Conservation (phyloP, 2,329 filamentous ascomycete species). For the Keithomyces neogunnii region DNA sequence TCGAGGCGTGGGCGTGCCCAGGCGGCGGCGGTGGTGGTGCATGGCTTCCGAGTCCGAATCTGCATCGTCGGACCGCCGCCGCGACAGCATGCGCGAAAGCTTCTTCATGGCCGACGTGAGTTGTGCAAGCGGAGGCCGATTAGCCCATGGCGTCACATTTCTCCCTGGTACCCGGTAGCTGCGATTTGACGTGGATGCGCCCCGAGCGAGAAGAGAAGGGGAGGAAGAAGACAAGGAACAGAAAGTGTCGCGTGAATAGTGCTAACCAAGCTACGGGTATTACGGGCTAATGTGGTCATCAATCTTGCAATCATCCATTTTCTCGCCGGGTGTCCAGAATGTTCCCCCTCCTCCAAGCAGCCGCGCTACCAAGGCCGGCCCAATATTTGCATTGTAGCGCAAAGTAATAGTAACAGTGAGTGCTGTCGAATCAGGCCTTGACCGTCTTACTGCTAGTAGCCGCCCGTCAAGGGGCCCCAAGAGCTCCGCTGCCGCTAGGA, state of each 20-base stretch:
- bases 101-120: constrained; percentile 22
- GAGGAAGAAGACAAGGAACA: not conserved
- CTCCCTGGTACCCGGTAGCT: not conserved
- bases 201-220: not conserved
- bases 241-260: not conserved
- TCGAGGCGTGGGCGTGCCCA: constrained; percentile 1
- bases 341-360: no score
- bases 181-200: not conserved
- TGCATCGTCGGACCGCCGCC: constrained; percentile 15
- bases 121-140: not conserved
- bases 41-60: constrained; percentile 11
- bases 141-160: constrained; percentile 2
- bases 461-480: no score
- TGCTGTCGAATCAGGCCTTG: no score
- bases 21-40: constrained; percentile 2
- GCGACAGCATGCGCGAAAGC: constrained; percentile 26
- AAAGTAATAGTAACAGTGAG: no score
- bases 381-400: no score
- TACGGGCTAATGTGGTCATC: not conserved
- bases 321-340: no score
- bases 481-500: no score
- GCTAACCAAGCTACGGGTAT: not conserved
- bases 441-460: no score
- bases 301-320: not conserved
- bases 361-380: no score